These are phyloP conservation scores for Udeniomyces megalosporus DNA, from an alignment of 768 basidiomycete species.

Conservation along the genomic window DNA sequence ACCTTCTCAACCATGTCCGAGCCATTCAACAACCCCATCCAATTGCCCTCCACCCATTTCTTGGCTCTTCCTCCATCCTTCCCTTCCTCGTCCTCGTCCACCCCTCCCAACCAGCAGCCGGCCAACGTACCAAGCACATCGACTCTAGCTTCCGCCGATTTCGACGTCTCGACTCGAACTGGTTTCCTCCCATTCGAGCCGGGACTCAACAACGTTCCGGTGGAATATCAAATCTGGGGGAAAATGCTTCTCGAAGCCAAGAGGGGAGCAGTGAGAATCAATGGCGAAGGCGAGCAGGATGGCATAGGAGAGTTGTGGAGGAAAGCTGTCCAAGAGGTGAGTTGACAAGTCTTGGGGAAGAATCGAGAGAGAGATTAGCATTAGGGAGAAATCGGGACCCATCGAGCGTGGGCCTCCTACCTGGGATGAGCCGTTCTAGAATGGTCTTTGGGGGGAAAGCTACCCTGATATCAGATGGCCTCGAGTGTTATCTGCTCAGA, in stretches of 20 bases:
- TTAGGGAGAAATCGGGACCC: neutral
- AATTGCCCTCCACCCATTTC: slow-evolving; percentile 21
- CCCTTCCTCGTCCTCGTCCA: slow-evolving; percentile 19
- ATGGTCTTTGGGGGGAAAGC: too few relatives aligned
- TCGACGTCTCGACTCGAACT: slow-evolving; percentile 77
- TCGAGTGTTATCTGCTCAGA: too few relatives aligned
- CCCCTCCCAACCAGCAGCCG: slow-evolving; percentile 11
- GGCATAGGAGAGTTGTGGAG: slow-evolving; percentile 36
- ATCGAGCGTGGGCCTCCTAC: too few relatives aligned
- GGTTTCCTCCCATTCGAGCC: slow-evolving; percentile 72
- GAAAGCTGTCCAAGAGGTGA: slow-evolving; percentile 31
- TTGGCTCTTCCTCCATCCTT: slow-evolving; percentile 18
- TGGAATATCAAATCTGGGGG: slow-evolving; percentile 60
- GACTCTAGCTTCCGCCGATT: slow-evolving; percentile 66
- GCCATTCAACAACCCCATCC: neutral
- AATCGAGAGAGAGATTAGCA: neutral
- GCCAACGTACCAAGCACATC: slow-evolving; percentile 35
- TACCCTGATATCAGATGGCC: too few relatives aligned
- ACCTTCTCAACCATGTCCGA: neutral
- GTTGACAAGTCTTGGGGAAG: neutral
- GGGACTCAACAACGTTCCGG: slow-evolving; percentile 33
- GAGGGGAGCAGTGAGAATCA: slow-evolving; percentile 16
- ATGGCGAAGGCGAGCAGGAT: slow-evolving; percentile 1
- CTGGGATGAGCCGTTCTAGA: too few relatives aligned
- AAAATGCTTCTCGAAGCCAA: slow-evolving; percentile 39